Conservation (phyloP, 2,329 filamentous ascomycete species). For the Coniosporium tulheliwenetii region DNA sequence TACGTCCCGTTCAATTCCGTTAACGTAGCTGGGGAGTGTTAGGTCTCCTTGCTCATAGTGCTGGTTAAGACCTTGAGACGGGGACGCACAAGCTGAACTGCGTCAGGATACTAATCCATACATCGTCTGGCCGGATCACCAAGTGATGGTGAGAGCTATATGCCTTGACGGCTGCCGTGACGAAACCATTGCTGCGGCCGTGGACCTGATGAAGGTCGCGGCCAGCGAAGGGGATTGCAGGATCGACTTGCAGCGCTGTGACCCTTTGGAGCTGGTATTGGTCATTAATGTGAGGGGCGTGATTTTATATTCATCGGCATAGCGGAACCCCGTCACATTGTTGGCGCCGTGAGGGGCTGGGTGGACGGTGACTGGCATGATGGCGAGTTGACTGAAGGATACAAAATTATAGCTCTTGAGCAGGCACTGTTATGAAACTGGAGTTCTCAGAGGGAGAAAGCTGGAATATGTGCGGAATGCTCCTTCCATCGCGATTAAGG, state of each 20-base stretch:
- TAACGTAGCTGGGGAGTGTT: constrained; percentile 14
- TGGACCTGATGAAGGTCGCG: constrained; percentile 6
- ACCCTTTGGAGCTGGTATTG: constrained; percentile 1
- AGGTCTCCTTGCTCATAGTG: no score
- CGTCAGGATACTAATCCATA: constrained; percentile 36
- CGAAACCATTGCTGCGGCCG: constrained; percentile 23
- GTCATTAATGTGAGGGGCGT: constrained; percentile 3
- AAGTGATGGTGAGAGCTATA: constrained; percentile 34
- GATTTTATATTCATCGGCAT: background rate
- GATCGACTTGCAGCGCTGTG: constrained; percentile 4
- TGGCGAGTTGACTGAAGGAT: background rate
- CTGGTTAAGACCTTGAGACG: no score
- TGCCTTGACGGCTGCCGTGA: constrained; percentile 29
- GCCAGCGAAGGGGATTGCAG: constrained; percentile 13
- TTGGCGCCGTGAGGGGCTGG: constrained; percentile 5
- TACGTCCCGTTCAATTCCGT: constrained; percentile 6
- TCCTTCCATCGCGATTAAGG: no score
- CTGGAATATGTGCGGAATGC: no score
- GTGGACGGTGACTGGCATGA: constrained; percentile 8
- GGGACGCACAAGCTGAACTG: constrained; percentile 29
- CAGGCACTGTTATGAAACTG: no score
- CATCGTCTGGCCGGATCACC: constrained; percentile 33
- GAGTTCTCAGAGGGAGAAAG: no score
- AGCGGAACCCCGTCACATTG: background rate
- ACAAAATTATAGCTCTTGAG: no score